Conservation (phyloP, 1,284 basidiomycete species). For the Entoloma clypeatum region DNA sequence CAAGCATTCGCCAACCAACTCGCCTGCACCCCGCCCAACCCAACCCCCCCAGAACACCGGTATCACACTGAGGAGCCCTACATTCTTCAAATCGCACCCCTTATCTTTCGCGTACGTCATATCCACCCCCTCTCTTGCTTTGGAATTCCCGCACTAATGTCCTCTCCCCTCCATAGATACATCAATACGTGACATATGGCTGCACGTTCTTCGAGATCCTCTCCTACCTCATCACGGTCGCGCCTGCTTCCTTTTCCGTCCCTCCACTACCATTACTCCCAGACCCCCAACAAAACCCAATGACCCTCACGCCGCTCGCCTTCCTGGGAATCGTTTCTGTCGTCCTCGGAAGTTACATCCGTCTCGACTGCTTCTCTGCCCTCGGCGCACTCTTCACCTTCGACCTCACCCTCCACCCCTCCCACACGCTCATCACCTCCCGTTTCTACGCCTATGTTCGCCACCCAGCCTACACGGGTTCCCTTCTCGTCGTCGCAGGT, state of each 20-base stretch:
- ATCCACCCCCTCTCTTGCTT: background rate
- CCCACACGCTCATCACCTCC: slow-evolving; percentile 52
- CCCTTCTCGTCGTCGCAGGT: slow-evolving; percentile 47
- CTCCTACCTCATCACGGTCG: slow-evolving; percentile 36
- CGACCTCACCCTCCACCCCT: slow-evolving; percentile 53
- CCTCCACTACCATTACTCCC: slow-evolving; percentile 23
- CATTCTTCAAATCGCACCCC: slow-evolving; percentile 53
- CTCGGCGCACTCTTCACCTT: slow-evolving; percentile 59
- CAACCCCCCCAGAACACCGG: slow-evolving; percentile 45
- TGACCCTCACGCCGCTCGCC: slow-evolving; percentile 45
- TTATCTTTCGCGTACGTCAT: slow-evolving; percentile 48
- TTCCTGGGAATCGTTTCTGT: slow-evolving; percentile 47
- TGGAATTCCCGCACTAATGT: too few relatives aligned
- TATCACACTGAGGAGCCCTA: slow-evolving; percentile 54
- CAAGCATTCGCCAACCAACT: slow-evolving; percentile 52
- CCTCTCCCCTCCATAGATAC: slow-evolving; percentile 36
- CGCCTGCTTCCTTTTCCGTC: slow-evolving; percentile 28
- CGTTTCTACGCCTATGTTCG: slow-evolving; percentile 54
- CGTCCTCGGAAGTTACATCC: slow-evolving; percentile 44
- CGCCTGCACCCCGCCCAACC: slow-evolving; percentile 58
- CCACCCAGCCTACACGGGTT: slow-evolving; percentile 52
- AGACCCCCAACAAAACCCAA: slow-evolving; percentile 24
- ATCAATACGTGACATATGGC: slow-evolving; percentile 47
- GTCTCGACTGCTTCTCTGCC: slow-evolving; percentile 42
- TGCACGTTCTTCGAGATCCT: slow-evolving; percentile 49